phyloP scores from a whole-genome alignment of 2,329 filamentous ascomycete genomes.

The Trichoderma sp. region DNA sequence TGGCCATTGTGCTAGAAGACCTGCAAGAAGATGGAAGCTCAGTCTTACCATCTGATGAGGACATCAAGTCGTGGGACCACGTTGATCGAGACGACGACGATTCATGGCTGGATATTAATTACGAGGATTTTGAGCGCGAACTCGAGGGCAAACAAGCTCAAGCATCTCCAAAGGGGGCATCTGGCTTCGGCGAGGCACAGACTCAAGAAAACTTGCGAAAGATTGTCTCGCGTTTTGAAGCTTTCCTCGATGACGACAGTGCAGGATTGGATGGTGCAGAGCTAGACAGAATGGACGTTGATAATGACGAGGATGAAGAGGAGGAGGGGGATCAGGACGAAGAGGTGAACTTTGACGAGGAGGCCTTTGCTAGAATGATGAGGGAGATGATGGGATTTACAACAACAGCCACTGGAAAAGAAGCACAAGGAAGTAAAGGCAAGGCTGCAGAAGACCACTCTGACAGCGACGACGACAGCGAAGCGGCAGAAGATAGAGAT shows the following conservation, averaged over 20 bases:
- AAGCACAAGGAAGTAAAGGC: background rate
- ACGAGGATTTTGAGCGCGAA: conserved; percentile 83
- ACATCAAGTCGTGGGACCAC: conserved; percentile 71
- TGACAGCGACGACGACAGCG: conserved; percentile 32
- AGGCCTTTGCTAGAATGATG: conserved; percentile 85
- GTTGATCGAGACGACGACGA: conserved; percentile 74
- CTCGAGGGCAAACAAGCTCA: conserved; percentile 55
- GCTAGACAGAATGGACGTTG: conserved; percentile 69
- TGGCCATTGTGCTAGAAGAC: conserved; percentile 75
- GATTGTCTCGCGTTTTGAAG: conserved; percentile 91
- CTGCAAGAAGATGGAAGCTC: conserved; percentile 68
- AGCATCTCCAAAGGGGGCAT: conserved; percentile 38
- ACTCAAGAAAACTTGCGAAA: conserved; percentile 79
- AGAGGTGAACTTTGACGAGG: conserved; percentile 76
- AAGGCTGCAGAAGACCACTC: conserved; percentile 10
- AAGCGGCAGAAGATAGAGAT: conserved; percentile 57
- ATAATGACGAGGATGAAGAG: conserved; percentile 50
- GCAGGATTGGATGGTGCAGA: conserved; percentile 80
- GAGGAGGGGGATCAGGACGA: conserved; percentile 50
- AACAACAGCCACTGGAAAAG: conserved; percentile 23
- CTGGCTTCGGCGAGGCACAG: conserved; percentile 65
- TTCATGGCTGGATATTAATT: conserved; percentile 89
- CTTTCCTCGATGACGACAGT: conserved; percentile 83
- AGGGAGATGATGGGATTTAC: conserved; percentile 81
- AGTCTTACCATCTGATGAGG: conserved; percentile 67